phyloP scores from a whole-genome alignment of 331 rosid species.

The Prunus yedoensis region DNA sequence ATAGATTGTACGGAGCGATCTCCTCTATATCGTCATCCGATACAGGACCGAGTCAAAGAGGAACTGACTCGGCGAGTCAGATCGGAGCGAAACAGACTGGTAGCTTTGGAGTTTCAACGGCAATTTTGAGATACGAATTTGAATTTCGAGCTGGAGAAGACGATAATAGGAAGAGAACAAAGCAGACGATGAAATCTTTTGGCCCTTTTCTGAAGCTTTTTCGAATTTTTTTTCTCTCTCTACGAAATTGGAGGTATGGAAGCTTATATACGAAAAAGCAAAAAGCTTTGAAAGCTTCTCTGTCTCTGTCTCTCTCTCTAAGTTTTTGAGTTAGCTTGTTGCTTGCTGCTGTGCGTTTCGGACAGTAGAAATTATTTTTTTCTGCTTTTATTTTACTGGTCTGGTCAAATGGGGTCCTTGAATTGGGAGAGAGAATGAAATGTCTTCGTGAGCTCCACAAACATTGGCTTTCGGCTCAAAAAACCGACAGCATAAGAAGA shows the following conservation, averaged over 20 bases:
- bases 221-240: conserved; percentile 14
- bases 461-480: conserved; percentile 37
- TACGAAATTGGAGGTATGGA: conserved; percentile 32
- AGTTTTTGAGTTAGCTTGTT: conserved; percentile 19
- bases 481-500: conserved; percentile 31
- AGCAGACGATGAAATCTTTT: conserved; percentile 25
- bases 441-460: conserved; percentile 64
- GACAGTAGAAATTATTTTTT: conserved; percentile 24
- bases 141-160: conserved; percentile 59
- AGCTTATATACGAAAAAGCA: conserved; percentile 34
- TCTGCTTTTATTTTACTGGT: conserved; percentile 12
- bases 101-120: conserved; percentile 40
- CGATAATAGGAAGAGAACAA: conserved; percentile 50
- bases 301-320: conserved; percentile 24
- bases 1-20: conserved; percentile 60
- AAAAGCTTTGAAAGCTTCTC: conserved; percentile 28
- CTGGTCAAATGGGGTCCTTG: conserved; percentile 41
- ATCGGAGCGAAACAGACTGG: conserved; percentile 54
- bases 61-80: conserved; percentile 59
- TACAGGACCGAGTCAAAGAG: conserved; percentile 36
- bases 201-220: conserved; percentile 17
- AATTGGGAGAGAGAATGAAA: background rate
- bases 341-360: conserved; percentile 38
- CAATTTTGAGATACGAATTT: conserved; percentile 29
- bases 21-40: conserved; percentile 79